Percentiles rank a stretch among this genome's conserved stretches.
phyloP scores from a whole-genome alignment of 345 rosid species.

The Citropsis articulata region DNA sequence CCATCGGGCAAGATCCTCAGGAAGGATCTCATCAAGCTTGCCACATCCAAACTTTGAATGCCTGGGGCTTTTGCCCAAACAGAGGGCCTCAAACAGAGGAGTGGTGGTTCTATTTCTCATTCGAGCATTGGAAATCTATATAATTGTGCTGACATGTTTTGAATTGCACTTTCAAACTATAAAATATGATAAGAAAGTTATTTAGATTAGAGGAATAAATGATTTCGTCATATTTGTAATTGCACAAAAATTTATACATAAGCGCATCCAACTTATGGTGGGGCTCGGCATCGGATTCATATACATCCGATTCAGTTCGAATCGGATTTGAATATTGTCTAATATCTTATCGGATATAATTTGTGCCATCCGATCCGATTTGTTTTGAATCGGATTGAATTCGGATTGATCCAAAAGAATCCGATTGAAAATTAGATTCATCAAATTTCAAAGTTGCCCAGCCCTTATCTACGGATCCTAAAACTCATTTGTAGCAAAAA shows the following conservation, averaged over 20 bases:
- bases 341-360: no score
- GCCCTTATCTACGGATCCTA: no score
- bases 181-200: background rate
- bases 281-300: no score
- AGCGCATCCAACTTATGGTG: background rate
- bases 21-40: slow-evolving; percentile 76
- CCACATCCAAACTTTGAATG: slow-evolving; percentile 66
- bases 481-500: no score
- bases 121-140: background rate
- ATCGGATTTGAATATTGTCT: no score
- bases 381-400: no score
- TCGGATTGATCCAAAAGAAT: no score
- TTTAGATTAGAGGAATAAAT: background rate
- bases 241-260: background rate
- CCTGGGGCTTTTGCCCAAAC: background rate
- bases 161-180: background rate
- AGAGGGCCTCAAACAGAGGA: background rate
- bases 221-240: background rate
- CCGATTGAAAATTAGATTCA: no score
- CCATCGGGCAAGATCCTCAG: slow-evolving; percentile 83
- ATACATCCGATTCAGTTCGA: no score
- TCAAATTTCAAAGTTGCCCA: no score
- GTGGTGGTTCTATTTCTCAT: background rate
- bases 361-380: no score
- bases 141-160: background rate